Base-by-base conservation (phyloP, 805 yeast genomes). In the Nakazawaea peltata region DNA sequence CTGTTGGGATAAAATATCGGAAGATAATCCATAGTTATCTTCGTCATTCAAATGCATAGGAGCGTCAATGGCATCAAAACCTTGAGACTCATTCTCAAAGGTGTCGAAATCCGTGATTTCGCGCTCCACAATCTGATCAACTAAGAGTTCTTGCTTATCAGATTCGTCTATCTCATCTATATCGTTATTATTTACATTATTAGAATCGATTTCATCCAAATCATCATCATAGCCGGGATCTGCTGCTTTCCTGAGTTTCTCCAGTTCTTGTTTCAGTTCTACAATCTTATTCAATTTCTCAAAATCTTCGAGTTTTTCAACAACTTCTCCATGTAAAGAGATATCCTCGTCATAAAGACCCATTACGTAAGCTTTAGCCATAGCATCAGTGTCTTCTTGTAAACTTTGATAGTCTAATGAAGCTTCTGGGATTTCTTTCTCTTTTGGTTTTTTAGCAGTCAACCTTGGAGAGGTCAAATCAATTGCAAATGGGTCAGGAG, bases 311-410 rank as follows among this genome's bases (percentile, higher is more conserved):
- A 77, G 35, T 36, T 63, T 57, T 41, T 71, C 71, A 15, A 78
- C 67, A 1, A 78, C 67, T 11, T 71, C 70, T 0, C 82, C 82
- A 32, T 67, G 65, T 0, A 75, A 69, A 17, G 57, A 63, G 8
- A 71, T 53, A 44, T 77, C 82, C 41, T 74, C 82, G 46, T 77
- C 81, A 46, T 73, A 76, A 43, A 69, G 51, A 1, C 83, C 84
- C 16, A 63, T 44, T n/a, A 64, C 57, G 43, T 78, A 78, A 1
- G 81, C 81, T 34, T 65, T 63, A 0, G 74, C 81, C 78, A 77
- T 70, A 3, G 69, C 64, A 32, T 74, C 80, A 43, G 69, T 38
- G 44, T 74, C 69, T 14, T 60, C 59, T 17, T 63, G 65, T 19
- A 71, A 39, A 2, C 61, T 44, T 8, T 47, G 51, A 44, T 61